Evolutionary conservation across 345 rosid genomes (phyloP).

Genomic region (Turnera subulata): DNA sequence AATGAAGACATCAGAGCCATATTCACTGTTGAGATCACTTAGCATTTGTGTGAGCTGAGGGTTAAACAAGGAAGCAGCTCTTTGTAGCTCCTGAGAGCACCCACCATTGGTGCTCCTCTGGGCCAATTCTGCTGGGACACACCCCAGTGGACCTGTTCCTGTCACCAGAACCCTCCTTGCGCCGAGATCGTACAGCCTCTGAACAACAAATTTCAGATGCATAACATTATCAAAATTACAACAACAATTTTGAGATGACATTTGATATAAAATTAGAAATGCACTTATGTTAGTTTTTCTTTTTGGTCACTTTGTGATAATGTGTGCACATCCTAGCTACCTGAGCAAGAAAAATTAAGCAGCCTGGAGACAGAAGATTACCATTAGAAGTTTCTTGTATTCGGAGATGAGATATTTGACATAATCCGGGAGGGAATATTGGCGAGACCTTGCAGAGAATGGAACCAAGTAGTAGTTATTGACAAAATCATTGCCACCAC

Average conservation of each 20-base stretch:
- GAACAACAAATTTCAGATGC: neutral
- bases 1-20: conserved; percentile 18
- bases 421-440: conserved; percentile 22
- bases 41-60: conserved; percentile 20
- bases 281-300: no score
- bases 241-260: neutral
- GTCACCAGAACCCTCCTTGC: conserved; percentile 25
- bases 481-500: conserved; percentile 31
- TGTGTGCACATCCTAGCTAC: no score
- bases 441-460: conserved; percentile 24
- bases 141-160: conserved; percentile 26
- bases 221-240: neutral
- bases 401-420: conserved; percentile 23
- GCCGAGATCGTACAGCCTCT: conserved; percentile 23
- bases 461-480: conserved; percentile 30
- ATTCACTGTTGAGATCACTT: conserved; percentile 7
- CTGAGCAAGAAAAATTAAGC: neutral
- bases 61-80: conserved; percentile 20
- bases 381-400: conserved; percentile 23
- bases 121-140: conserved; percentile 26
- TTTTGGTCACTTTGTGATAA: no score
- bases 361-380: neutral
- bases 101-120: conserved; percentile 11
- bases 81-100: conserved; percentile 15
- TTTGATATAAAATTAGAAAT: neutral